Conservation (phyloP, 192 early-diverging fungal species). For the Ambispora gerdemannii region DNA sequence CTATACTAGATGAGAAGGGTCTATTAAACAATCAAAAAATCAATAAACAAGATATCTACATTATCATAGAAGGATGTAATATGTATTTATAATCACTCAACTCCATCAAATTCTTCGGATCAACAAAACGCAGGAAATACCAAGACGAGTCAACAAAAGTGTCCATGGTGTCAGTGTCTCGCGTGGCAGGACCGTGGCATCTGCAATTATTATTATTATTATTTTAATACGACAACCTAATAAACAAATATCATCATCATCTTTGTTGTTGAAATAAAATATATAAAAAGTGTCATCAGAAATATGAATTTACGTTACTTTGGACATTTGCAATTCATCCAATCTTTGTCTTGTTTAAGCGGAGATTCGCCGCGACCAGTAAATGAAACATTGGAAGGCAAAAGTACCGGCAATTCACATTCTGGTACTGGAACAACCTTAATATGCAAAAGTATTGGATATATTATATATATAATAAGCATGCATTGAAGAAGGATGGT, state of each 20-base stretch:
- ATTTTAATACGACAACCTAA: no score
- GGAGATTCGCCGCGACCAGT: constrained; percentile 70
- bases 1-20: constrained; percentile 52
- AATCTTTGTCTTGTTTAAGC: constrained; percentile 56
- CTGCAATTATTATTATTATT: constrained; percentile 39
- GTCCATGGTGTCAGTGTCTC: constrained; percentile 95
- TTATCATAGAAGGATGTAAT: no score
- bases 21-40: constrained; percentile 22
- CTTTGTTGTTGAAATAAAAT: not conserved
- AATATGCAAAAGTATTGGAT: not conserved
- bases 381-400: constrained; percentile 61
- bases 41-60: no score
- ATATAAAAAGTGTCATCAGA: constrained; percentile 1
- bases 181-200: constrained; percentile 65
- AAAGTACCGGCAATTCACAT: constrained; percentile 68
- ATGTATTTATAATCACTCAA: no score
- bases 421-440: constrained; percentile 80
- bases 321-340: constrained; percentile 76
- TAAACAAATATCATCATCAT: no score
- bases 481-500: no score
- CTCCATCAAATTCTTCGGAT: constrained; percentile 61
- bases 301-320: constrained; percentile 41
- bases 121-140: constrained; percentile 89
- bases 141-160: constrained; percentile 98
- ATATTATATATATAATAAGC: no score